Conservation (phyloP, 106 monocot genomes). For the Dendrobium huoshanense region DNA sequence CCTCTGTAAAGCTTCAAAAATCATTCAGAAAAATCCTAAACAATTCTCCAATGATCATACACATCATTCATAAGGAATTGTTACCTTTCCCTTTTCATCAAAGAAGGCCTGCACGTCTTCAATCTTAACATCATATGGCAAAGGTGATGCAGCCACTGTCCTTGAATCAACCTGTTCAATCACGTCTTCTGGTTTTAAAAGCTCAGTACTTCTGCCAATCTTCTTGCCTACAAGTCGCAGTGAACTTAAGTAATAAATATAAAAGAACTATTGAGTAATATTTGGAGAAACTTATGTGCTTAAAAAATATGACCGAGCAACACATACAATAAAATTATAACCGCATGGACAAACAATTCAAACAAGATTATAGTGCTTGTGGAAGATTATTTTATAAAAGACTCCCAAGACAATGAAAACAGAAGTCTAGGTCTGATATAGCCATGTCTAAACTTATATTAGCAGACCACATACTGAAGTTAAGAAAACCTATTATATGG, state of each 20-base stretch:
- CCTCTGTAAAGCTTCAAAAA: neutral
- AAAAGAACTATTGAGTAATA: neutral
- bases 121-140: constrained; percentile 66
- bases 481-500: too few relatives aligned
- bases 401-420: neutral
- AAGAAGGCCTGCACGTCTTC: constrained; percentile 86
- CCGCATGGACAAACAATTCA: neutral
- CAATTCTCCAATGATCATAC: neutral
- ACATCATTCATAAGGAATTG: neutral
- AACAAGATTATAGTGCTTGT: neutral
- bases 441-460: neutral
- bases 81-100: constrained; percentile 68
- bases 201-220: constrained; percentile 66
- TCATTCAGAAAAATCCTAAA: neutral
- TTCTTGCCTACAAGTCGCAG: constrained; percentile 45
- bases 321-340: neutral
- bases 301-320: neutral
- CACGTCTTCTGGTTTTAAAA: constrained; percentile 62
- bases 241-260: neutral
- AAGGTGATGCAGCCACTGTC: constrained; percentile 76
- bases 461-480: too few relatives aligned
- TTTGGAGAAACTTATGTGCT: too few relatives aligned
- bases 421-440: neutral
- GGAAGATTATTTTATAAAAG: neutral
- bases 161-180: constrained; percentile 83